Conservation (phyloP, 306 rosid genomes). For the Dalbergia oliveri region DNA sequence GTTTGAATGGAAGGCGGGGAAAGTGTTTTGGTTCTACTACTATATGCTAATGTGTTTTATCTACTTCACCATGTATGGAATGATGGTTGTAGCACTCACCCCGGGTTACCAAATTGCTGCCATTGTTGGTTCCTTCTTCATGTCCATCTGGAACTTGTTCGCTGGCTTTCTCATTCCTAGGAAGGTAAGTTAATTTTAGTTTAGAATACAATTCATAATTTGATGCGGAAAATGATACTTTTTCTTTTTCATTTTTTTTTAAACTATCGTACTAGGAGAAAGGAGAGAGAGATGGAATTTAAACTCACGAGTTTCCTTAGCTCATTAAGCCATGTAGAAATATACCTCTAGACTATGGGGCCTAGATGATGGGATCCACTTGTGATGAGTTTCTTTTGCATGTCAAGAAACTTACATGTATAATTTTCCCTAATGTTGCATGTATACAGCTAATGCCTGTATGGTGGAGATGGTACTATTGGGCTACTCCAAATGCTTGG, state of each 20-base stretch:
- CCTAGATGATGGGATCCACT: too few species aligned
- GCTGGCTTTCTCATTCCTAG: conserved; percentile 56
- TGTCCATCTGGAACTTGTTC: conserved; percentile 77
- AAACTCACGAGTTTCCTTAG: too few species aligned
- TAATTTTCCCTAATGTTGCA: not conserved
- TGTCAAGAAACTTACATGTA: not conserved
- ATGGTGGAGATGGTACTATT: conserved; percentile 87
- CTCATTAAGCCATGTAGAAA: too few species aligned
- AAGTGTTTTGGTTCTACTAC: conserved; percentile 76
- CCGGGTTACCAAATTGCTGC: conserved; percentile 70
- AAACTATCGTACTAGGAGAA: too few species aligned
- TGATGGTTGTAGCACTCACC: conserved; percentile 83
- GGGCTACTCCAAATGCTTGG: conserved; percentile 55
- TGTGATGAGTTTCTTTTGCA: too few species aligned
- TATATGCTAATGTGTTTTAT: conserved; percentile 65
- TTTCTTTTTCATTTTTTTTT: not conserved
- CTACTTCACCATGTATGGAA: conserved; percentile 81
- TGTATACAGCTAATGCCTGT: conserved; percentile 63
- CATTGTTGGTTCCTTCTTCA: conserved; percentile 68
- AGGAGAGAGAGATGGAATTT: too few species aligned
- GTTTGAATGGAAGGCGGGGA: conserved; percentile 56
- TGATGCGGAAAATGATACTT: not conserved
- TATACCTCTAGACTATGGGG: too few species aligned
- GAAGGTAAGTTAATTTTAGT: conserved; percentile 52
- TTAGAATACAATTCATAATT: conserved; percentile 1